Evolutionary conservation across 106 monocot species (phyloP), one percentile per base, ranked within the genome.

Genomic region (Narthecium ossifragum): DNA sequence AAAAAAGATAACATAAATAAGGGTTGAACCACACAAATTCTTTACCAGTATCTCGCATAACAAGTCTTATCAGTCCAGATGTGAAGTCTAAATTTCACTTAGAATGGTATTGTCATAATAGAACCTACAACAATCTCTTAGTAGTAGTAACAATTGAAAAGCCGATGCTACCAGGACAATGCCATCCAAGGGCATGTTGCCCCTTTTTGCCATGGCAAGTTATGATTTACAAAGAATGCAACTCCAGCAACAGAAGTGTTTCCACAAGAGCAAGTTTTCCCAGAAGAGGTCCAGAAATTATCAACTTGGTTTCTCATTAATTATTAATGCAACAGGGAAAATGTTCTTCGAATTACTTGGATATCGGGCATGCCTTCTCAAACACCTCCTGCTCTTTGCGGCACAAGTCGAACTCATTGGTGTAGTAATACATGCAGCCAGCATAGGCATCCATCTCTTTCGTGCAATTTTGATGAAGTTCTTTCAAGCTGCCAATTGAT

Each of bases 401-500:
- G 34, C 94, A 94, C 34, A 90, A 62, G 12, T 94, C 94, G 22
- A 94, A 94, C 65, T 94, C 94, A 49, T 94, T 90, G 36, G 90
- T 94, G 62, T 90, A 55, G 62, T 94, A 94, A 37, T 90, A 90
- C 83, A 94, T 80, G 75, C 94, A 94, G 8, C 82, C 83, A 2
- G 83, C 89, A 63, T 94, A 94, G 24, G 70, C 78, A 71, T 94
- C 94, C 94, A 94, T 78, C 59, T 94, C 85, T 51, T 86, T 94
- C 14, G 85, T 53, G 67, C 94, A 94, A 31, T 36, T 86, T 48
- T 73, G 85, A 49, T 94, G 94, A 55, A 94, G 89, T 8, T 65
- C 75, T 54, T 83, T 94, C 59, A 94, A 57, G 68, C 94, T 90
- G 68, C 27, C n/a, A n/a, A n/a, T n/a, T n/a, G n/a, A n/a, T n/a